Percentiles rank a stretch among this genome's conserved stretches.
phyloP scores from a whole-genome alignment of 306 rosid species.

The Casuarina equisetifolia region DNA sequence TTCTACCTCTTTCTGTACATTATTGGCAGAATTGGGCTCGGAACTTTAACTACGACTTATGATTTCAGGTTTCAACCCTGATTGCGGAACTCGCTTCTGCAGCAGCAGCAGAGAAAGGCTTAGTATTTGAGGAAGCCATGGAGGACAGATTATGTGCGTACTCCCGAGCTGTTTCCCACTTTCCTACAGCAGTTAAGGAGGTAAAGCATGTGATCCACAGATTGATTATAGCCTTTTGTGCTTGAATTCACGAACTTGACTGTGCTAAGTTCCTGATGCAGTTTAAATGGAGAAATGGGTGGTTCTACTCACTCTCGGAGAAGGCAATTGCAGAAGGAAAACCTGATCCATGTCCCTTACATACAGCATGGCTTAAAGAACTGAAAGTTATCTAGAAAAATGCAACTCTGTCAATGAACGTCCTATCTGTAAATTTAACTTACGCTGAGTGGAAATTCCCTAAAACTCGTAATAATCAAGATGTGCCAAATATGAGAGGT shows the following conservation, averaged over 20 bases:
- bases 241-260: not conserved
- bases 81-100: slow-evolving; percentile 73
- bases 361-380: slow-evolving; percentile 80
- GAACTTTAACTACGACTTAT: slow-evolving; percentile 19
- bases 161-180: slow-evolving; percentile 80
- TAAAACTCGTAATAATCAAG: not conserved
- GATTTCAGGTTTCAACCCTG: slow-evolving; percentile 72
- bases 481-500: not conserved
- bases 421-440: not conserved
- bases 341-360: slow-evolving; percentile 85
- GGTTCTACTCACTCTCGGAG: slow-evolving; percentile 78
- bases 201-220: slow-evolving; percentile 32
- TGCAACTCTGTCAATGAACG: slow-evolving; percentile 4
- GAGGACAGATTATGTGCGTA: slow-evolving; percentile 90
- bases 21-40: not conserved
- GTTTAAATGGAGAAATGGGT: slow-evolving; percentile 98
- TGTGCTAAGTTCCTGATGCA: slow-evolving; percentile 28
- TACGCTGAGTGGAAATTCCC: not conserved
- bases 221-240: slow-evolving; percentile 3
- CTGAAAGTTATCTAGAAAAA: slow-evolving; percentile 54
- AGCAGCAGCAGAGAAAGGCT: slow-evolving; percentile 71
- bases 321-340: slow-evolving; percentile 68
- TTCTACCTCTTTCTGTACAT: not conserved
- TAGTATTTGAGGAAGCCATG: slow-evolving; percentile 69
- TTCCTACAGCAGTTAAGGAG: slow-evolving; percentile 98